Evolutionary conservation across 495 filamentous ascomycete species (phyloP), one percentile per base, ranked within the genome.

Genomic region (Penicillium pancosmium): DNA sequence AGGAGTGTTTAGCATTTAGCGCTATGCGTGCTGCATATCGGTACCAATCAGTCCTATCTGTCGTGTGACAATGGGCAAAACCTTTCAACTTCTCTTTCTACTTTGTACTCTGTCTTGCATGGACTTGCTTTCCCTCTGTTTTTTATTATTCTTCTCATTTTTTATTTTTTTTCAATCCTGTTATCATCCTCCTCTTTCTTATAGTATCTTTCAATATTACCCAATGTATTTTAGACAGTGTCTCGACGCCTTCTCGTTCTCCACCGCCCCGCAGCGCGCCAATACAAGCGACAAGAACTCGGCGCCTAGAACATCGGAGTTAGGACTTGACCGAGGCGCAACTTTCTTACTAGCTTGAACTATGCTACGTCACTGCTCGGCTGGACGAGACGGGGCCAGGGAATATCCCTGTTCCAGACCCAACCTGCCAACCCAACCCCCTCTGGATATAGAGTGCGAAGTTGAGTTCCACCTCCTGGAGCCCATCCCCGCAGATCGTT

Each of bases 21-120:
- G 53, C 57, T 41, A 64, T 64, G 57, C 54, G 23, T 47, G 54
- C 50, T 64, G 62, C 54, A 64, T 57, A 60, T 64, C 61, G 56
- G 52, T 63, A 59, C 57, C 61, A 60, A 46, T 38, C 57, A 48
- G 19, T 56, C 8, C 27, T 13, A 41, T 10, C 56, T 49, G 60
- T 57, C 46, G 63, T 63, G 60, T 60, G 60, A 58, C 60, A 44
- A 5, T 7, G 41, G n/a, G 36, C 41, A 44, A 44, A 16, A 5
- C n/a, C 8, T 16, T 44, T 12, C 13, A 44, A 44, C 36, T 13
- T 13, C n/a, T 31, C 27, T 31, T 31, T 31, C 23, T 36, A 36
- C 34, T 36, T 5, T 13, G 34, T 36, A 36, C 23, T 23, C 16
- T 19, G 8, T 44, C 41, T 44, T 9, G 8, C 8, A 44, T 44